Evolutionary conservation across 306 rosid species (phyloP), one percentile per base, ranked within the genome.

Genomic region (Rosa rugosa): DNA sequence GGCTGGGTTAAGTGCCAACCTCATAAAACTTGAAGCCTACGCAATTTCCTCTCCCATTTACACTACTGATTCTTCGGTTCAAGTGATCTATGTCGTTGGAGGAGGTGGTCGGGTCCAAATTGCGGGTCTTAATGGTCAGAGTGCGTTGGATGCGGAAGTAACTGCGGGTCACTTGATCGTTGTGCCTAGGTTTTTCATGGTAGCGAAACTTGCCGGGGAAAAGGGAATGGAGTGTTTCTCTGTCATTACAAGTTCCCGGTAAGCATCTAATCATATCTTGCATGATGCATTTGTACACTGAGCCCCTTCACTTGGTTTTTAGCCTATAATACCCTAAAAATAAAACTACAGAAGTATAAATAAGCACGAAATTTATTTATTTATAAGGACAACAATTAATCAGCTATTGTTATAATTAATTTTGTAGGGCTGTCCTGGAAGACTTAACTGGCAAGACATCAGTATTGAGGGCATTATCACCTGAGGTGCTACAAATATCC

Each of bases 61-160:
- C 71, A 18, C 78, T 3, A 27, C 81, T 5, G 91, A 72, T 67
- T 36, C 85, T 11, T 44, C 64, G 9, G 72, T 80, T 77, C 87
- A 85, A 56, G 41, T 92, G 44, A 81, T 89, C 27, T 92, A 89
- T 71, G 88, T 90, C 27, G 88, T 77, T 0, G 72, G 67, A 53
- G 95, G 95, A 27, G 11, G 54, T 2, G 95, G 93, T 4, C 77
- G 62, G 50, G 13, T 90, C 49, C 89, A 92, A 67, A 85, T 92
- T 46, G 91, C 82, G 11, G 93, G 88, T 4, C 14, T 66, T 5
- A 81, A 69, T 49, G 89, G 91, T 3, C 57, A 87, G 11, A 47
- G 47, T 50, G 85, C 46, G 6, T 75, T 91, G 84, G 86, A 90
- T 63, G 40, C 80, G 38, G 63, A 83, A 53, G 91, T 90, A 20